Conservation (phyloP, 306 rosid genomes). For the Crotalaria pallida region DNA sequence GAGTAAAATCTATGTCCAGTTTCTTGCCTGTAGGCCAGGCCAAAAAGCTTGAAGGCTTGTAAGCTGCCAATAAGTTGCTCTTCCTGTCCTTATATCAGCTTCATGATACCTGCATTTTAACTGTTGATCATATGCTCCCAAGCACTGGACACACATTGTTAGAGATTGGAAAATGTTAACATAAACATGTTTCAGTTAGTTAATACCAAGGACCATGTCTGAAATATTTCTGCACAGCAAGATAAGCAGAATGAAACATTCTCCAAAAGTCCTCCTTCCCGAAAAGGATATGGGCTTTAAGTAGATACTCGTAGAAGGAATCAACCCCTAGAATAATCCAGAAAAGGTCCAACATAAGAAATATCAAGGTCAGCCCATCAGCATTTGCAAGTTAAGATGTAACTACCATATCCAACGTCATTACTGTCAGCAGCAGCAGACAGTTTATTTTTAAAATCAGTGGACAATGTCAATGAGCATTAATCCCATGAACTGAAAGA, state of each 20-base stretch:
- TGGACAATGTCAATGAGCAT: slow-evolving; percentile 17
- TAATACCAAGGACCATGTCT: slow-evolving; percentile 92
- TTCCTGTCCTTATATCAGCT: slow-evolving; percentile 97
- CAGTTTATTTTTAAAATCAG: background rate
- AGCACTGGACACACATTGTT: background rate
- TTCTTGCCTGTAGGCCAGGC: slow-evolving; percentile 95
- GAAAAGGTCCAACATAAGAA: slow-evolving; percentile 32
- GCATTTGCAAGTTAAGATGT: slow-evolving; percentile 11
- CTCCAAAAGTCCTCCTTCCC: slow-evolving; percentile 52
- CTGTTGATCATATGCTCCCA: slow-evolving; percentile 15
- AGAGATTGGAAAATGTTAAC: background rate
- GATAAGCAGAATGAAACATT: slow-evolving; percentile 50
- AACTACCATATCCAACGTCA: slow-evolving; percentile 4
- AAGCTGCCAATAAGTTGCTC: slow-evolving; percentile 96
- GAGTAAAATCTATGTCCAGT: background rate
- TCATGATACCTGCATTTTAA: slow-evolving; percentile 78
- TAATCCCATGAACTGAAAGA: background rate
- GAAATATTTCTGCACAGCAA: slow-evolving; percentile 53
- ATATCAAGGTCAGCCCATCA: slow-evolving; percentile 20
- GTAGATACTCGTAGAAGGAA: slow-evolving; percentile 94
- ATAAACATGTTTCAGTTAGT: slow-evolving; percentile 4
- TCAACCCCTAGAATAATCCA: slow-evolving; percentile 76
- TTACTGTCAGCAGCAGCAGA: background rate
- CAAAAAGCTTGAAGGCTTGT: slow-evolving; percentile 99
- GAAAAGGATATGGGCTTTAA: slow-evolving; percentile 77